These are phyloP conservation scores for Carex scoparia DNA, from an alignment of 176 grass and related monocot species.

Conservation along the genomic window DNA sequence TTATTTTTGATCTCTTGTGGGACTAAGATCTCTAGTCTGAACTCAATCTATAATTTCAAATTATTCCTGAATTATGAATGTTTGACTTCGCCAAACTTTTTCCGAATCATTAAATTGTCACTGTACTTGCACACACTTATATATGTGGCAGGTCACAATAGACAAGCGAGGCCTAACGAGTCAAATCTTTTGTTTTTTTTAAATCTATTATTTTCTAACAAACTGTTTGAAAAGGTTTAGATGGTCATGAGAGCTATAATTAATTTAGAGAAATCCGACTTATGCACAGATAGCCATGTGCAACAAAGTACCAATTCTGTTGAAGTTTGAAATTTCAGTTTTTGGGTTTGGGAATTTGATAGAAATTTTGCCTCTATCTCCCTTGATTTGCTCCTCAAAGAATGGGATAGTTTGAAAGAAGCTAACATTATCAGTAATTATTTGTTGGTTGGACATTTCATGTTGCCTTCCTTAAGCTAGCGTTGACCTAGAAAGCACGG, in stretches of 20 bases:
- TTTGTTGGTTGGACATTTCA: background rate
- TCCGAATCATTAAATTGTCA: no score
- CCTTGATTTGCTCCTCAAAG: conserved; percentile 15
- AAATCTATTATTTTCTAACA: no score
- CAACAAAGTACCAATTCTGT: background rate
- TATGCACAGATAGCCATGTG: background rate
- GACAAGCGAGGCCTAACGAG: no score
- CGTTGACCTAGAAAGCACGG: no score
- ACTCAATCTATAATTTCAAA: no score
- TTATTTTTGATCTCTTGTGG: no score
- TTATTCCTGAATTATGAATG: no score
- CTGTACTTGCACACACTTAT: no score
- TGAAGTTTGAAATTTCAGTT: background rate
- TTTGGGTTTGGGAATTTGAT: background rate
- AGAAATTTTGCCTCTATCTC: background rate
- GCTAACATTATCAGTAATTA: background rate
- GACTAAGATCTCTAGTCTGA: no score
- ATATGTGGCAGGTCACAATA: no score
- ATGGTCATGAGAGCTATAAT: background rate
- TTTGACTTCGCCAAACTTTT: no score
- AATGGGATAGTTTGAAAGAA: background rate
- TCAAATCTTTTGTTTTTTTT: no score
- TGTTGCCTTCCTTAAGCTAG: background rate
- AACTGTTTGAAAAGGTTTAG: background rate
- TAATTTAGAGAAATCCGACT: background rate